Conservation (phyloP, 2,329 filamentous ascomycete genomes). For the Ceratocystis papillata region DNA sequence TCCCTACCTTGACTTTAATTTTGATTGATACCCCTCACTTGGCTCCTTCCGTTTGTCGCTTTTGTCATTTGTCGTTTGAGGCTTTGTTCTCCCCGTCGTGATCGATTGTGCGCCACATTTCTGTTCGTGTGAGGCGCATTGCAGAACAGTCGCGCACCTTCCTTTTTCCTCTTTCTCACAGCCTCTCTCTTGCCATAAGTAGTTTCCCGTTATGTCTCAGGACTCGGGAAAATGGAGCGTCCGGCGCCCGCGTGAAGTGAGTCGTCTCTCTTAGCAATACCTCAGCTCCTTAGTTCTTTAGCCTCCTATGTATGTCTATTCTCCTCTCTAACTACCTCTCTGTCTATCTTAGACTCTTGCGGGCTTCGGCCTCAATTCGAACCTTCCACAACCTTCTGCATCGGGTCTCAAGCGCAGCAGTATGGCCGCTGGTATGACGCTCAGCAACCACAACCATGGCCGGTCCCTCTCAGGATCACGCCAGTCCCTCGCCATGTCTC, state of each 20-base stretch:
- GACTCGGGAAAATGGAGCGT: slow-evolving; percentile 83
- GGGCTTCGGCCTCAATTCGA: slow-evolving; percentile 68
- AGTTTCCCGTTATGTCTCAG: slow-evolving; percentile 56
- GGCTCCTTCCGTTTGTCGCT: neutral
- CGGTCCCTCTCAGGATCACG: slow-evolving; percentile 67
- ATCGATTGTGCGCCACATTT: neutral
- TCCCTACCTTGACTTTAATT: slow-evolving; percentile 1
- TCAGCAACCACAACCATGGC: slow-evolving; percentile 55
- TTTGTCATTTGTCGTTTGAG: neutral
- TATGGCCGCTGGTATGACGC: slow-evolving; percentile 57
- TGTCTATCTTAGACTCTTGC: slow-evolving; percentile 59
- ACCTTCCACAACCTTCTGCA: slow-evolving; percentile 81
- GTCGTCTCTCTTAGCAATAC: slow-evolving; percentile 27
- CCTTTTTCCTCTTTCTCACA: neutral
- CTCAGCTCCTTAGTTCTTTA: neutral
- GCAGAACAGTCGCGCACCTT: neutral
- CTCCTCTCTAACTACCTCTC: neutral
- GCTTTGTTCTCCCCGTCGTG: neutral
- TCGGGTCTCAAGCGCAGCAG: slow-evolving; percentile 83
- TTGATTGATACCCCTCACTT: slow-evolving; percentile 16
- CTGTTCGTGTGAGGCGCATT: slow-evolving; percentile 7
- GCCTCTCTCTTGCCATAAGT: neutral
- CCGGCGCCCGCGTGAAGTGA: slow-evolving; percentile 80
- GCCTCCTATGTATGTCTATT: neutral
- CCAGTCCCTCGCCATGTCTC: slow-evolving; percentile 72